Base-by-base conservation (phyloP, 2,329 filamentous ascomycete species). In the Calonectria honghensis region DNA sequence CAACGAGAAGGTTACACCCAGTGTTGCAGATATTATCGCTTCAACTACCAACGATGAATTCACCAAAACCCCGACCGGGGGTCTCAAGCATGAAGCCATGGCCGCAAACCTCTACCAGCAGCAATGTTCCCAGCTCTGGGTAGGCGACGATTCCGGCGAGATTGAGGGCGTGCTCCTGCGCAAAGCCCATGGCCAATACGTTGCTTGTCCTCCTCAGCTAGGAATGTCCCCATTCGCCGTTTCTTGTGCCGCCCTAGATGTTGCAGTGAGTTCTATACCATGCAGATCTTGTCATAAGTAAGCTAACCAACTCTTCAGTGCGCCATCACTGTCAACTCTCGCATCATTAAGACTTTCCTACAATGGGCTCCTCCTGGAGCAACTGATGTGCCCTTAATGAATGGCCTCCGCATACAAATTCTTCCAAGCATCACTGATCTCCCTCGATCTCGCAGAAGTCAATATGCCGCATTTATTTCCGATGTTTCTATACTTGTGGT, bases 1-100 rank as follows among this genome's bases (percentile, higher is more conserved):
- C n/a, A 84, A 85, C 3, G 88, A 89, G 70, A 88, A 88, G 75
- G 77, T 76, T 2, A 81, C 79, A 68, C 82, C 83, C 63, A 86
- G 86, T 73, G 87, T 88, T 50, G 86, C 88, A 78, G 88, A 89
- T 67, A 86, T 91, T 13, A 88, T 88, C 69, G 86, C 87, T 18
- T 88, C 89, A 4, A 85, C 85, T 4, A 87, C 80, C 6, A 82
- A 81, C n/a, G 85, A 83, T 20, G 84, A 81, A 31, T 84, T 84
- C 63, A 91, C 90, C 50, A 85, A 89, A 72, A 89, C 93, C n/a
- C 39, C 57, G 74, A 84, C 94, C 14, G 93, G 94, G 74, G 93
- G 94, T 76, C 94, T 95, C 84, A 94, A 94, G 84, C 93, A 95
- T 81, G 94, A 96, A 84, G 93, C 96, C 75, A 96, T 96, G 94